Evolutionary conservation across 176 grass and related monocot species (phyloP).

Genomic region (Phragmites australis): DNA sequence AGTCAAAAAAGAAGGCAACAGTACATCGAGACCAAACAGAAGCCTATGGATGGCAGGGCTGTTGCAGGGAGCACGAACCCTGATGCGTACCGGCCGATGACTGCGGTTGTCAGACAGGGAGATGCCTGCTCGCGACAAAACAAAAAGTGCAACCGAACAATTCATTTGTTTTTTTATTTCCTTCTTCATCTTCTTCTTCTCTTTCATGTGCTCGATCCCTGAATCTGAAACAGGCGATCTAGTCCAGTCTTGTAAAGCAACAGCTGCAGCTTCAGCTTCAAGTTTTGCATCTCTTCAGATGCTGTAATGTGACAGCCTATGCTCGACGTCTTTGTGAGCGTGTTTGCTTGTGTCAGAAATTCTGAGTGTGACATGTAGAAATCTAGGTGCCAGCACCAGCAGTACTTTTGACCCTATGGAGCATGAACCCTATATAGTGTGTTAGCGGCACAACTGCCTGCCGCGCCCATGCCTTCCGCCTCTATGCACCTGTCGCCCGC

Average conservation of each 20-base stretch:
- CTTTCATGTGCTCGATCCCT: slow-evolving; percentile 40
- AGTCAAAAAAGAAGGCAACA: slow-evolving; percentile 45
- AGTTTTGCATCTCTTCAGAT: slow-evolving; percentile 39
- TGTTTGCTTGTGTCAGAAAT: slow-evolving; percentile 51
- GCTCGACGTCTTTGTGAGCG: slow-evolving; percentile 41
- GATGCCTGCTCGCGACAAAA: slow-evolving; percentile 52
- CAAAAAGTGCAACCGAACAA: slow-evolving; percentile 45
- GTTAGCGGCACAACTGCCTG: no score
- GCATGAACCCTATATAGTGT: background rate
- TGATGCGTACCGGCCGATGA: slow-evolving; percentile 46
- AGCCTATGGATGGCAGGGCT: slow-evolving; percentile 29
- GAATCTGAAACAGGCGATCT: slow-evolving; percentile 37
- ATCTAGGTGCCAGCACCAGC: slow-evolving; percentile 1
- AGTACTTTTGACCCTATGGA: slow-evolving; percentile 39
- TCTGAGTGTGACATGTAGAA: slow-evolving; percentile 26
- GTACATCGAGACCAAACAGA: slow-evolving; percentile 17
- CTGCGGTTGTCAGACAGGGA: slow-evolving; percentile 25
- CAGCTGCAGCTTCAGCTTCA: slow-evolving; percentile 54
- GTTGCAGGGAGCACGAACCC: slow-evolving; percentile 27
- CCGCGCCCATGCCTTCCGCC: no score
- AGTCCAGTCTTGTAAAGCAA: slow-evolving; percentile 31
- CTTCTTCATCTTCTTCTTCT: background rate
- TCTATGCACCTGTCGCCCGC: no score
- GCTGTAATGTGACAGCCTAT: slow-evolving; percentile 42
- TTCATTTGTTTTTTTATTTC: background rate